Evolutionary conservation across 1,284 basidiomycete genomes (phyloP).

Genomic region (Melanopsichium pennsylvanicum): DNA sequence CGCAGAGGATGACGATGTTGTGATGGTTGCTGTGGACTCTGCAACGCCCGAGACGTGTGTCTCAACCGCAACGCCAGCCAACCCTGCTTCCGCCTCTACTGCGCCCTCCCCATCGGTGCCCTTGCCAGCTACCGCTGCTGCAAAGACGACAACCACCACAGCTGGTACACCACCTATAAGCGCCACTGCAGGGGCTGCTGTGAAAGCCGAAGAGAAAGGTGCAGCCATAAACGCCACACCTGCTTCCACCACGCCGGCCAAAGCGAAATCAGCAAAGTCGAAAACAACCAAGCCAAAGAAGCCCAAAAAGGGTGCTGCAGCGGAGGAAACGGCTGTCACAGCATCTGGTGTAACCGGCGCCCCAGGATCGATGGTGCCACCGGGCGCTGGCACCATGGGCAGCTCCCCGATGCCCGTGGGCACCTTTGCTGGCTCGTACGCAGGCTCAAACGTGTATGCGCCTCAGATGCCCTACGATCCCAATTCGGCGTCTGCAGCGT

Average conservation of each 20-base stretch:
- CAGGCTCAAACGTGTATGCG: background rate
- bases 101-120: constrained; percentile 7
- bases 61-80: background rate
- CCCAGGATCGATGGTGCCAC: background rate
- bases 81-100: background rate
- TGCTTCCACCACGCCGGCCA: constrained; percentile 9
- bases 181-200: background rate
- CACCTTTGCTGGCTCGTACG: constrained; percentile 2
- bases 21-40: constrained; percentile 38
- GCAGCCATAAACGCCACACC: constrained; percentile 1
- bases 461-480: constrained; percentile 16
- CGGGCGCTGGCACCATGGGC: background rate
- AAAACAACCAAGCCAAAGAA: constrained; percentile 39
- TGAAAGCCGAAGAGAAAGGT: constrained; percentile 10
- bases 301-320: constrained; percentile 32
- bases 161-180: background rate
- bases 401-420: constrained; percentile 8
- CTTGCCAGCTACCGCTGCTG: constrained; percentile 4
- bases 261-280: constrained; percentile 37
- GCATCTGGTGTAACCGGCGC: background rate
- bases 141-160: background rate
- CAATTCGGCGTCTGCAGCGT: constrained; percentile 32
- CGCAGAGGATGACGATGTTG: constrained; percentile 18
- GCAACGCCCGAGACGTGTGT: constrained; percentile 1
- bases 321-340: constrained; percentile 3